Conservation (phyloP, 2,329 filamentous ascomycete species). For the Chaetomium sp. region DNA sequence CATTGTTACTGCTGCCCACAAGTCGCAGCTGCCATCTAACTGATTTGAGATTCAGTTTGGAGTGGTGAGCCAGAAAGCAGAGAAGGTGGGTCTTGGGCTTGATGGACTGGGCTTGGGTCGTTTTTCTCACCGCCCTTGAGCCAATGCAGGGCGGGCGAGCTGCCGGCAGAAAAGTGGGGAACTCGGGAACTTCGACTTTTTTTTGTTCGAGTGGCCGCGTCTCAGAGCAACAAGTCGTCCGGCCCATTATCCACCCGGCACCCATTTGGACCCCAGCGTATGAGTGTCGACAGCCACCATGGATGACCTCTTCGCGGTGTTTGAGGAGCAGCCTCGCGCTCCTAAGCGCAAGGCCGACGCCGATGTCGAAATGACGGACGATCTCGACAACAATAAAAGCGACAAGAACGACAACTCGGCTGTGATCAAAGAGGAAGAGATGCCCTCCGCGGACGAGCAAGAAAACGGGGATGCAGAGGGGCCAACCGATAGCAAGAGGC, state of each 20-base stretch:
- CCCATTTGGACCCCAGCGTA: not conserved
- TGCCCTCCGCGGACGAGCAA: constrained; percentile 23
- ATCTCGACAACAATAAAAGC: constrained; percentile 38
- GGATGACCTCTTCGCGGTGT: constrained; percentile 83
- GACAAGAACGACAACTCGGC: constrained; percentile 39
- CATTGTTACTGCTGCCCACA: not conserved
- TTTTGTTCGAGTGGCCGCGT: not conserved
- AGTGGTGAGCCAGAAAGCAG: not conserved
- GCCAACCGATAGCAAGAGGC: constrained; percentile 60
- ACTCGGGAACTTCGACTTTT: not conserved
- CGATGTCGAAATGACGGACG: constrained; percentile 50
- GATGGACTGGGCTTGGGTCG: not conserved
- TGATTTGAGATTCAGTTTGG: not conserved
- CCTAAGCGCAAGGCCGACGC: constrained; percentile 42
- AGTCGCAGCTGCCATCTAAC: no score
- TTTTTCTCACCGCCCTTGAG: not conserved
- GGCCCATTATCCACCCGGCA: not conserved
- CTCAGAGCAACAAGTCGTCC: not conserved
- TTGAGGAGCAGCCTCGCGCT: constrained; percentile 66
- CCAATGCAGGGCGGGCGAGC: not conserved
- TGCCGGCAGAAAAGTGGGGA: constrained; percentile 2
- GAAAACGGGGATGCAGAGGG: constrained; percentile 36
- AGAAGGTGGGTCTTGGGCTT: not conserved
- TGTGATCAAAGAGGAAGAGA: constrained; percentile 45
- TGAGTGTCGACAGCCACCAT: constrained; percentile 45